Evolutionary conservation across 2,329 filamentous ascomycete species (phyloP).

Genomic region (Cercospora janseana): DNA sequence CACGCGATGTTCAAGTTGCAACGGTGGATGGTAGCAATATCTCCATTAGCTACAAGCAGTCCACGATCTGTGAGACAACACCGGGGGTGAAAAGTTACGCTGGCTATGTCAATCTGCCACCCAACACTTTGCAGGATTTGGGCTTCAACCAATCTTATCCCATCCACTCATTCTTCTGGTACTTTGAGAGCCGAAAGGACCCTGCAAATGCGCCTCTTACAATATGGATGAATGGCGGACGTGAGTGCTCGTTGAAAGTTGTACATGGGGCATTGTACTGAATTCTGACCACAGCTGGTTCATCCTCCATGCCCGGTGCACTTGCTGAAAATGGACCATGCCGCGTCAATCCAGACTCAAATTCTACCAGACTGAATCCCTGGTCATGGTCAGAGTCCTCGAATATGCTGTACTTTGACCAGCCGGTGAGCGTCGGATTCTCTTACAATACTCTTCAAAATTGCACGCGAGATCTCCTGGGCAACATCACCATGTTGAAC

Average conservation of each 20-base stretch:
- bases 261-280: constrained; percentile 8
- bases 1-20: constrained; percentile 14
- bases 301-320: constrained; percentile 51
- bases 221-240: constrained; percentile 60
- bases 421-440: constrained; percentile 45
- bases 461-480: constrained; percentile 37
- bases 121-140: constrained; percentile 3
- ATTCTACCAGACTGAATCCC: constrained; percentile 51
- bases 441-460: constrained; percentile 34
- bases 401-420: constrained; percentile 61
- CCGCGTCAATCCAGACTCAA: constrained; percentile 53
- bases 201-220: constrained; percentile 49
- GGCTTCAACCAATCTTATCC: constrained; percentile 5
- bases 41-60: constrained; percentile 25
- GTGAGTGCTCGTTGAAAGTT: constrained; percentile 25
- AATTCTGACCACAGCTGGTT: constrained; percentile 40
- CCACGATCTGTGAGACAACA: constrained; percentile 56
- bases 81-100: constrained; percentile 57
- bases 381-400: constrained; percentile 39
- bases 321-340: constrained; percentile 55
- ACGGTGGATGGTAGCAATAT: constrained; percentile 13
- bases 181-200: constrained; percentile 51
- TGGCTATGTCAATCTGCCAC: constrained; percentile 56
- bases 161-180: constrained; percentile 33
- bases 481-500: constrained; percentile 25